These are phyloP conservation scores for Phyllostachys edulis DNA, from an alignment of 176 grass and related monocot genomes.

Conservation along the genomic window DNA sequence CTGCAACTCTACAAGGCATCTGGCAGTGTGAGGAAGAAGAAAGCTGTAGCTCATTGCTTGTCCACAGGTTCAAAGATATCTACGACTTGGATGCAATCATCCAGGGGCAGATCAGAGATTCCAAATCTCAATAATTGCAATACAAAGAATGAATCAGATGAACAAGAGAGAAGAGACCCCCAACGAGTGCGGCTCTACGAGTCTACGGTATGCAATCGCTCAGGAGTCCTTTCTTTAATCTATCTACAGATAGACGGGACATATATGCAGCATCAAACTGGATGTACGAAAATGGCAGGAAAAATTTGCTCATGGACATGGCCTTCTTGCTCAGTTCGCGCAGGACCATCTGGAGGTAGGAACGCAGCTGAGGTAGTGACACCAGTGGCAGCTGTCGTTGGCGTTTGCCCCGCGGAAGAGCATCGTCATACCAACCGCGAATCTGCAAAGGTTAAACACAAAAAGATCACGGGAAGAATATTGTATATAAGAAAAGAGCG, in stretches of 20 bases:
- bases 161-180: conserved; percentile 32
- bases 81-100: not conserved
- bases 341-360: conserved; percentile 75
- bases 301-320: not conserved
- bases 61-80: not conserved
- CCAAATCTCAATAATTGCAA: conserved; percentile 38
- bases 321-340: conserved; percentile 38
- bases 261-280: not conserved
- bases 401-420: conserved; percentile 85
- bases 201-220: not conserved
- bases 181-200: too few species aligned
- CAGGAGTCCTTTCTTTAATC: not conserved
- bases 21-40: not conserved
- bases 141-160: conserved; percentile 51
- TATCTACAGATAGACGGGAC: conserved; percentile 38
- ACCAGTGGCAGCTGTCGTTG: conserved; percentile 81
- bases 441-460: conserved; percentile 43
- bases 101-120: not conserved
- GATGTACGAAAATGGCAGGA: not conserved
- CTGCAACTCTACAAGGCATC: not conserved
- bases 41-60: not conserved
- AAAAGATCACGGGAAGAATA: conserved; percentile 11
- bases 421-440: conserved; percentile 62
- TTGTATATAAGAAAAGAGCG: not conserved
- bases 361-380: conserved; percentile 93